Percentiles rank a stretch among this genome's conserved stretches.
Conservation (phyloP, 2,329 filamentous ascomycete species). For the Catunica adiposa region DNA sequence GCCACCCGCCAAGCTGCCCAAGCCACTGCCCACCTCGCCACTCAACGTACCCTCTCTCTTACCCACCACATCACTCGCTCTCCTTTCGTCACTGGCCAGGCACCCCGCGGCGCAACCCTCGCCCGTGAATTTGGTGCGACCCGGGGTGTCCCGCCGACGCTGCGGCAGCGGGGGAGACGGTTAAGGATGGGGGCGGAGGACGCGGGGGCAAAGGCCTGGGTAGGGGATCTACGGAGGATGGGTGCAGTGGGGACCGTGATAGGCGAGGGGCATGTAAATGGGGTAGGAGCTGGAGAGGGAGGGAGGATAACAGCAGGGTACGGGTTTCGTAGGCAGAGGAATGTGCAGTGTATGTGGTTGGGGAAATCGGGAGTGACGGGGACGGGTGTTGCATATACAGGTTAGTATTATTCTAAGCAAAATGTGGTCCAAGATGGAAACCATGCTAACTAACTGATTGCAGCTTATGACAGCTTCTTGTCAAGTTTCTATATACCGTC, state of each 20-base stretch:
- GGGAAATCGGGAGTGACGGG: slow-evolving; percentile 6
- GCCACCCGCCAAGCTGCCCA: slow-evolving; percentile 13
- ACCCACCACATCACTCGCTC: slow-evolving; percentile 4
- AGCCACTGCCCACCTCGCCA: slow-evolving; percentile 14
- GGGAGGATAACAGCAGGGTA: slow-evolving; percentile 4
- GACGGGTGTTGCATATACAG: slow-evolving; percentile 9
- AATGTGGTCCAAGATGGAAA: background rate
- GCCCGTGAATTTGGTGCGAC: slow-evolving; percentile 9
- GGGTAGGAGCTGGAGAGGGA: background rate
- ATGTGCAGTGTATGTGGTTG: slow-evolving; percentile 8
- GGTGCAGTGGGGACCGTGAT: slow-evolving; percentile 5
- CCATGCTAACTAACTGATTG: background rate
- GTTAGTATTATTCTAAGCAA: background rate
- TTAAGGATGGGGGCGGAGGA: background rate
- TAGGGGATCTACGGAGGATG: slow-evolving; percentile 1
- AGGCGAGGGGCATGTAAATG: background rate
- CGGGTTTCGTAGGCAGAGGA: slow-evolving; percentile 5
- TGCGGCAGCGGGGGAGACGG: background rate
- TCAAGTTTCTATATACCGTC: slow-evolving; percentile 3
- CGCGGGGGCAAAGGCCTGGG: slow-evolving; percentile 1
- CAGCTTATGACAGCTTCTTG: background rate
- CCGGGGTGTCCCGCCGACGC: background rate
- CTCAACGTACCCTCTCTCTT: slow-evolving; percentile 2
- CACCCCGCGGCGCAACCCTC: background rate
- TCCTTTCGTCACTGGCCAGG: background rate